These are phyloP conservation scores for Fraxinus cuspidata DNA, from an alignment of 257 asterid species.

Conservation along the genomic window DNA sequence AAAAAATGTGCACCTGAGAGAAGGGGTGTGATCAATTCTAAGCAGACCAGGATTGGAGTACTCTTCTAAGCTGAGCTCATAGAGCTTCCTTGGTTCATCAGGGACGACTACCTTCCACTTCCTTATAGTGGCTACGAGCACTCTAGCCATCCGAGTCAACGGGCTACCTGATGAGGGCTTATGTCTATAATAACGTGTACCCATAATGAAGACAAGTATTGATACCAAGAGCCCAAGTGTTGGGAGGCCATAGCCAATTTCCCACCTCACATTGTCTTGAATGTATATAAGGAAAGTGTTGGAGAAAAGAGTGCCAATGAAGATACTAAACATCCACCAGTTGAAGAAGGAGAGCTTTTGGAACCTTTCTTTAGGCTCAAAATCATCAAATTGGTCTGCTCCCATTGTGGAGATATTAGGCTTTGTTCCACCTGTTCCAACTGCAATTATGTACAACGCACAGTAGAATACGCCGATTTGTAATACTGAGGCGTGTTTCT, in stretches of 20 bases:
- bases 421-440: slow-evolving; percentile 46
- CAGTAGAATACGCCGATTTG: slow-evolving; percentile 35
- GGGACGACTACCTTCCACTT: slow-evolving; percentile 35
- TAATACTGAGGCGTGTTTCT: slow-evolving; percentile 28
- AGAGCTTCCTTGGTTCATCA: slow-evolving; percentile 36
- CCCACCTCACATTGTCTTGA: slow-evolving; percentile 2
- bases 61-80: slow-evolving; percentile 32
- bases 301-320: not conserved
- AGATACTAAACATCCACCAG: not conserved
- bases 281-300: not conserved
- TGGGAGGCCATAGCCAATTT: slow-evolving; percentile 8
- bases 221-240: not conserved
- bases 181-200: not conserved
- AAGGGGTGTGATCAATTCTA: slow-evolving; percentile 39
- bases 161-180: slow-evolving; percentile 2
- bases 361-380: slow-evolving; percentile 1
- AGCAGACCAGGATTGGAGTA: slow-evolving; percentile 27
- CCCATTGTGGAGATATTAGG: slow-evolving; percentile 46
- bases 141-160: not conserved
- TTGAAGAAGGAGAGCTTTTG: slow-evolving; percentile 5
- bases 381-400: slow-evolving; percentile 13
- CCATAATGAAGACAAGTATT: not conserved
- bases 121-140: slow-evolving; percentile 13
- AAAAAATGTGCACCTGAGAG: slow-evolving; percentile 30
- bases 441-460: slow-evolving; percentile 36